phyloP scores from a whole-genome alignment of 192 early-diverging fungal species.

The Coemansia biformis region DNA sequence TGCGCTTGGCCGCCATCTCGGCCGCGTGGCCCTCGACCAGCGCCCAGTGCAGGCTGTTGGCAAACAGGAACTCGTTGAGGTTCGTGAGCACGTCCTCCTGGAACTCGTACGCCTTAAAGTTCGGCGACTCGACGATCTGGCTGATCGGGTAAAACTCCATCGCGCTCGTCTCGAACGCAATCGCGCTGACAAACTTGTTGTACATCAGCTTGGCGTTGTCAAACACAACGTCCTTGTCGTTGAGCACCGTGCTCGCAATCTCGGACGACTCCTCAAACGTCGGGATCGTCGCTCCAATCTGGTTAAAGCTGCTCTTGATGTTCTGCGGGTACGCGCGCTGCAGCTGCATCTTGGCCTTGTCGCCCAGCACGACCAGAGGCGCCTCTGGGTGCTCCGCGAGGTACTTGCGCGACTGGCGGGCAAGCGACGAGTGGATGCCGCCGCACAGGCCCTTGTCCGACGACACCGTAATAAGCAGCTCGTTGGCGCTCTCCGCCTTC shows the following conservation, averaged over 20 bases:
- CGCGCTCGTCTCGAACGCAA: conserved; percentile 80
- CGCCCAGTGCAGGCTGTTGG: conserved; percentile 92
- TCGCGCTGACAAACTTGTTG: conserved; percentile 92
- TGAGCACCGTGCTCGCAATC: conserved; percentile 74
- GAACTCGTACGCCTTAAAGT: conserved; percentile 86
- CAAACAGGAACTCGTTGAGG: conserved; percentile 89
- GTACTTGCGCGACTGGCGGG: conserved; percentile 71
- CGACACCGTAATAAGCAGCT: conserved; percentile 76
- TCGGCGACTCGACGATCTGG: conserved; percentile 67
- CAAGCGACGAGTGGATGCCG: conserved; percentile 94
- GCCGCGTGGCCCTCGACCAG: conserved; percentile 93
- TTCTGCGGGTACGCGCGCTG: conserved; percentile 66
- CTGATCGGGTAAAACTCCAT: conserved; percentile 58
- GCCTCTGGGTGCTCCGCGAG: conserved; percentile 55
- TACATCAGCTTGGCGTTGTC: conserved; percentile 79
- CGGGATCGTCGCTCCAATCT: conserved; percentile 83
- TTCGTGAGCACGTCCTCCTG: conserved; percentile 83
- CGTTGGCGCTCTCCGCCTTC: conserved; percentile 58
- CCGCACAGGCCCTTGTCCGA: conserved; percentile 98
- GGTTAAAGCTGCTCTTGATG: conserved; percentile 85
- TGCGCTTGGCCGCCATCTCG: conserved; percentile 93
- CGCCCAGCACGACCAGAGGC: conserved; percentile 73
- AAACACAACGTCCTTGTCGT: conserved; percentile 53
- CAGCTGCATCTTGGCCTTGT: conserved; percentile 92
- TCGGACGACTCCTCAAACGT: conserved; percentile 82